phyloP scores from a whole-genome alignment of 2,329 filamentous ascomycete species.

The Domatiomyces catenatus region DNA sequence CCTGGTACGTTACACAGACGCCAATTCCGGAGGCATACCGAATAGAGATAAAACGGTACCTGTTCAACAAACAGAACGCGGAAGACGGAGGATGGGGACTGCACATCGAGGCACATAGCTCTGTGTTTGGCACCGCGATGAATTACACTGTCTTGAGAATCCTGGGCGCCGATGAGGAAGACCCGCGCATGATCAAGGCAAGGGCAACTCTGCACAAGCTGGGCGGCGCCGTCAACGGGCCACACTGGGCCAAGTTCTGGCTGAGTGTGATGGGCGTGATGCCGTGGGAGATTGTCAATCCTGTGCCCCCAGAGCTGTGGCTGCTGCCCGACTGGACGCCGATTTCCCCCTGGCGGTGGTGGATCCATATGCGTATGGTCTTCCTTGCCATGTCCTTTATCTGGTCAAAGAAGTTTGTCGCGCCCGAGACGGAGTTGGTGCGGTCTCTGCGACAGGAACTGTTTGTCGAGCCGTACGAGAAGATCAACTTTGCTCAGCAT shows the following conservation, averaged over 20 bases:
- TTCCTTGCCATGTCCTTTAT: conserved; percentile 83
- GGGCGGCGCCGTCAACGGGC: conserved; percentile 67
- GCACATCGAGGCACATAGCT: conserved; percentile 86
- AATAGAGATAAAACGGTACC: conserved; percentile 82
- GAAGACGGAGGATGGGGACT: conserved; percentile 94
- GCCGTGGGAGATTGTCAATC: conserved; percentile 87
- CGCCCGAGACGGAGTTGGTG: conserved; percentile 59
- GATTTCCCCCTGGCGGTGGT: conserved; percentile 85
- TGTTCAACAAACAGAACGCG: conserved; percentile 69
- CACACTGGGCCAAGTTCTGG: conserved; percentile 98
- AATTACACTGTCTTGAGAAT: conserved; percentile 75
- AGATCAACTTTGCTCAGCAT: conserved; percentile 61
- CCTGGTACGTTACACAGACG: conserved; percentile 80
- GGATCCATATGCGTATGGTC: conserved; percentile 97
- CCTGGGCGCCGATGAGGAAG: conserved; percentile 67
- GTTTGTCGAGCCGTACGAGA: conserved; percentile 61
- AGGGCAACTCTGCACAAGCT: conserved; percentile 67
- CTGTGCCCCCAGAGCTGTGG: conserved; percentile 87
- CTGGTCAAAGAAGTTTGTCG: conserved; percentile 68
- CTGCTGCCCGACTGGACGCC: conserved; percentile 81
- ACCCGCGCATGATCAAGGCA: conserved; percentile 73
- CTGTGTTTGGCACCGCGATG: conserved; percentile 75
- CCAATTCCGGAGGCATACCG: conserved; percentile 65
- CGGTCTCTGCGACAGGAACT: conserved; percentile 63
- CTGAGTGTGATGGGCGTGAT: conserved; percentile 68